Conservation (phyloP, 257 asterid species). For the Echium plantagineum region DNA sequence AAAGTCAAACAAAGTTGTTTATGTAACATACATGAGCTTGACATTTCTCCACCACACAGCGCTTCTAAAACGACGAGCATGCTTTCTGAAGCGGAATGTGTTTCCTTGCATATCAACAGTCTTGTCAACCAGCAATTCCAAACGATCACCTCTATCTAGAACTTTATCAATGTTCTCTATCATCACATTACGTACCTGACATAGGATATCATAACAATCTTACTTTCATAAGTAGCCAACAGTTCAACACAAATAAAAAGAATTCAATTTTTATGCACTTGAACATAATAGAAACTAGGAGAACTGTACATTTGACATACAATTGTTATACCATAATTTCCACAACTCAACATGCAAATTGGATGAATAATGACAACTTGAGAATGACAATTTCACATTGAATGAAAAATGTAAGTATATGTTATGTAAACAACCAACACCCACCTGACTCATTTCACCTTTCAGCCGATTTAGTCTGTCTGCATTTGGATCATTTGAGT, state of each 20-base stretch:
- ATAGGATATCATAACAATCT: conserved; percentile 8
- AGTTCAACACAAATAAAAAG: background rate
- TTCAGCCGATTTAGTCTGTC: conserved; percentile 84
- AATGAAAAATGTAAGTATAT: too few relatives aligned
- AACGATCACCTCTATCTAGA: conserved; percentile 91
- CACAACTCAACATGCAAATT: background rate
- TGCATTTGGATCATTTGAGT: conserved; percentile 91
- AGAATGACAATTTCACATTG: too few relatives aligned
- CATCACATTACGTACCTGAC: conserved; percentile 92
- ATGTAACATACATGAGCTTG: conserved; percentile 69
- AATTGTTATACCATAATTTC: too few relatives aligned
- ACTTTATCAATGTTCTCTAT: conserved; percentile 96
- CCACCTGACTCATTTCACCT: conserved; percentile 99
- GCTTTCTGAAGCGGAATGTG: conserved; percentile 94
- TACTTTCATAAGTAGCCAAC: background rate
- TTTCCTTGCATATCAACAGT: conserved; percentile 89
- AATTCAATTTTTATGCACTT: background rate
- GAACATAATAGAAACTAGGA: background rate
- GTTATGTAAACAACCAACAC: background rate
- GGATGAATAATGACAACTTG: background rate
- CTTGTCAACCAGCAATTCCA: conserved; percentile 93
- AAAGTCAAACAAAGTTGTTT: conserved; percentile 5
- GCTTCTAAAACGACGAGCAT: conserved; percentile 86
- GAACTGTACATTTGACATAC: too few relatives aligned
- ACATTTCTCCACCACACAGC: conserved; percentile 98